Evolutionary conservation across 305 asterid species (phyloP).

Genomic region (Caryopteris hybrid): DNA sequence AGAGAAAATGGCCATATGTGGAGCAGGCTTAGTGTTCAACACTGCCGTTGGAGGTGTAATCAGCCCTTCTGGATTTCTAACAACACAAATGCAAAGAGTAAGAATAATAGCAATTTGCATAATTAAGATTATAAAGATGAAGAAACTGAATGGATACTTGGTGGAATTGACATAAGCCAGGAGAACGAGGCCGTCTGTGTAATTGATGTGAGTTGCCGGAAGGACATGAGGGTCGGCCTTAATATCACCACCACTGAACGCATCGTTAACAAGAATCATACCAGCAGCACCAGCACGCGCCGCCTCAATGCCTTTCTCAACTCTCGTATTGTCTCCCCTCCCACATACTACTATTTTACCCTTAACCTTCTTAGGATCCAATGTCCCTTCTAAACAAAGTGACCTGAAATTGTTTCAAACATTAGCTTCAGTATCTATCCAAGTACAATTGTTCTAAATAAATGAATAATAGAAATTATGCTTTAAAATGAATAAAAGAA

Average conservation of each 20-base stretch:
- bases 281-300: conserved; percentile 62
- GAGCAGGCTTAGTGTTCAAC: no score
- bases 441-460: no score
- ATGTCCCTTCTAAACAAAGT: conserved; percentile 22
- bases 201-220: conserved; percentile 61
- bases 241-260: conserved; percentile 29
- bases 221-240: conserved; percentile 43
- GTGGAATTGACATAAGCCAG: conserved; percentile 39
- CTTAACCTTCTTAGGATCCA: conserved; percentile 48
- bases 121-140: no score
- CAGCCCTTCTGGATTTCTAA: conserved; percentile 44
- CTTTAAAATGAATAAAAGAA: no score
- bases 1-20: no score
- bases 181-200: conserved; percentile 40
- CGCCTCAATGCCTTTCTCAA: conserved; percentile 47
- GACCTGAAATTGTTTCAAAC: no score
- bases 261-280: conserved; percentile 57
- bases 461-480: no score
- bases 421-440: no score
- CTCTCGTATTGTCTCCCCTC: conserved; percentile 42
- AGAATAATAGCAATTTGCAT: no score
- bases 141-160: conserved; percentile 12
- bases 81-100: no score
- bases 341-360: conserved; percentile 69
- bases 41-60: conserved; percentile 31